A percentile compares a stretch with the other conserved stretches of the same genome.
Conservation (phyloP, 345 rosid genomes). For the Pistacia integerrima region DNA sequence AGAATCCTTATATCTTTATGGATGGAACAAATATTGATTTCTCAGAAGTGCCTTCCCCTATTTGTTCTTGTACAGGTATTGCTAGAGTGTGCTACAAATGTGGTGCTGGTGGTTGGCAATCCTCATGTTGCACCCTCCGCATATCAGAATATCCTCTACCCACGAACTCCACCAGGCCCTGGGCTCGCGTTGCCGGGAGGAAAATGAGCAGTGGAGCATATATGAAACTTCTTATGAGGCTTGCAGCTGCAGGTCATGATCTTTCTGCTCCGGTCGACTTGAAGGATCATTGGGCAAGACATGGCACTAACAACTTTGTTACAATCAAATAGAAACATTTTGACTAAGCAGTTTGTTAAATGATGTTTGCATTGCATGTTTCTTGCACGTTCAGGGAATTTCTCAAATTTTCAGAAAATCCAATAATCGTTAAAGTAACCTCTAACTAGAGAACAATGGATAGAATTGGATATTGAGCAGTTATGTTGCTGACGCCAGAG, state of each 20-base stretch:
- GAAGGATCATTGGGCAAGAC: conserved; percentile 72
- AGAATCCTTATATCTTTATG: conserved; percentile 42
- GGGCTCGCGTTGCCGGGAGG: conserved; percentile 65
- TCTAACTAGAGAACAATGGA: no score
- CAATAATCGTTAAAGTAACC: background rate
- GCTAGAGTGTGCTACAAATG: conserved; percentile 51
- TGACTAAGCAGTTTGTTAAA: no score
- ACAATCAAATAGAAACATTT: conserved; percentile 48
- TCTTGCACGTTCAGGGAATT: no score
- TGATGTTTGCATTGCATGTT: background rate
- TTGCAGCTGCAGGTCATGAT: conserved; percentile 58
- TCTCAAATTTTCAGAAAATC: background rate
- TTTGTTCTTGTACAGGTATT: conserved; percentile 55
- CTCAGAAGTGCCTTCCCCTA: conserved; percentile 58
- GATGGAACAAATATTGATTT: conserved; percentile 44
- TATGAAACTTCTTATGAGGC: conserved; percentile 54
- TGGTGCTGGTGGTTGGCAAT: conserved; percentile 79
- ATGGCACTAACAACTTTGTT: conserved; percentile 75
- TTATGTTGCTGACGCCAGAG: background rate
- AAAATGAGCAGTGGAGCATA: conserved; percentile 80
- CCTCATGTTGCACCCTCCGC: conserved; percentile 62
- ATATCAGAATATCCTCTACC: conserved; percentile 67
- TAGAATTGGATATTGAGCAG: background rate
- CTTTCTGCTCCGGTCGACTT: conserved; percentile 59
- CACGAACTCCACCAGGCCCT: conserved; percentile 54